Percentiles rank a stretch among this genome's conserved stretches.
These are phyloP conservation scores for Mycoemilia scoparia DNA, from an alignment of 192 early-diverging fungal species.

Conservation along the genomic window DNA sequence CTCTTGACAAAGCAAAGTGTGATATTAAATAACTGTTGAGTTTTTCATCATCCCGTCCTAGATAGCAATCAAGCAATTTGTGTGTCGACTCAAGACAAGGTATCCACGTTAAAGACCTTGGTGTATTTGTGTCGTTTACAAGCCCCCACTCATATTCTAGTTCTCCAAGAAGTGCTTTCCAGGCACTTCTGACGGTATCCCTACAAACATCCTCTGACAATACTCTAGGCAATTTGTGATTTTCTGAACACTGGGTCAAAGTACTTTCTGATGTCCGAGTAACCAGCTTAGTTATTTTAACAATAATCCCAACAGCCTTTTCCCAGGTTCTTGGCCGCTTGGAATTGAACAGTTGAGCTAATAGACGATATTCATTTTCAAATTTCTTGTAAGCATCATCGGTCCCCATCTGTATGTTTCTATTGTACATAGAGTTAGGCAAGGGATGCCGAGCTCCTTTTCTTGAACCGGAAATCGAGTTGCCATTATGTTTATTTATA, in stretches of 20 bases:
- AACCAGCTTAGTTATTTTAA: conserved; percentile 22
- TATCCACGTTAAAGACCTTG: no score
- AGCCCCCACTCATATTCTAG: no score
- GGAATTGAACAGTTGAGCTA: conserved; percentile 20
- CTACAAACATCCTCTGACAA: conserved; percentile 24
- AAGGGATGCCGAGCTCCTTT: no score
- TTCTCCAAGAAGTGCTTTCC: conserved; percentile 24
- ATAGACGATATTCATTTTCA: conserved; percentile 23
- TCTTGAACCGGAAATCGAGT: neutral
- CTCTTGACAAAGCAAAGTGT: conserved; percentile 20
- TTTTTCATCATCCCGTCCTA: conserved; percentile 17
- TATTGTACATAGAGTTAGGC: no score
- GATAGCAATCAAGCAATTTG: conserved; percentile 26
- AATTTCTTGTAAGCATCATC: conserved; percentile 3
- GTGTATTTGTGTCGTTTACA: no score
- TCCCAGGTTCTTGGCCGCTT: conserved; percentile 27
- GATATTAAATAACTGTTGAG: conserved; percentile 22
- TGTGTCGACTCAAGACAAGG: conserved; percentile 25
- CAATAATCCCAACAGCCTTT: conserved; percentile 19
- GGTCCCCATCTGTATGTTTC: no score
- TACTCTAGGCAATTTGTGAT: conserved; percentile 17
- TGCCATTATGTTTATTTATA: neutral
- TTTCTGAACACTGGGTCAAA: conserved; percentile 19
- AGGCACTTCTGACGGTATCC: conserved; percentile 20
- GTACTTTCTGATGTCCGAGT: conserved; percentile 22